Evolutionary conservation across 805 yeast species (phyloP).

Genomic region (Deakozyma indianensis): DNA sequence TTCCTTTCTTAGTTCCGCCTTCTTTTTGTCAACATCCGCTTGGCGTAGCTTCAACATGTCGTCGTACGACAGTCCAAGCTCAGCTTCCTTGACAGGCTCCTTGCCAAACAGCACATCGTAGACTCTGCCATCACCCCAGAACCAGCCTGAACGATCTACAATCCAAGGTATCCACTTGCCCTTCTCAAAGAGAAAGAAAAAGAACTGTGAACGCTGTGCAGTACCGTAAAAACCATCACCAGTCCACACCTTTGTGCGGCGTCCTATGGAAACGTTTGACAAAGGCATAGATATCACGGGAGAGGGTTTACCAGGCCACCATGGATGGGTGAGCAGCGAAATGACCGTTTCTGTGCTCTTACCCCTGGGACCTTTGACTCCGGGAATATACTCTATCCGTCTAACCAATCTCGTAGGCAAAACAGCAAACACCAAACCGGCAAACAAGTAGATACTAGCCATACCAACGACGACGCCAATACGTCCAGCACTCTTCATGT

Average conservation of each 20-base stretch:
- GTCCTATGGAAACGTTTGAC: slow-evolving; percentile 37
- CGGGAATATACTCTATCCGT: slow-evolving; percentile 63
- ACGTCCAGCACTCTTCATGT: slow-evolving; percentile 22
- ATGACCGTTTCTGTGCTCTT: slow-evolving; percentile 29
- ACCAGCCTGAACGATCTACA: slow-evolving; percentile 75
- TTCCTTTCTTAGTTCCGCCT: slow-evolving; percentile 35
- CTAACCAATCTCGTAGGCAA: slow-evolving; percentile 61
- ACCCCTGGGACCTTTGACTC: slow-evolving; percentile 5
- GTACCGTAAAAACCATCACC: slow-evolving; percentile 85
- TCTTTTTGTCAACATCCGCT: slow-evolving; percentile 33
- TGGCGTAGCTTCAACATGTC: slow-evolving; percentile 37
- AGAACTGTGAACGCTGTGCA: slow-evolving; percentile 56
- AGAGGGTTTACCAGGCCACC: slow-evolving; percentile 61
- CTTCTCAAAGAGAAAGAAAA: slow-evolving; percentile 54
- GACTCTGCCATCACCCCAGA: slow-evolving; percentile 86
- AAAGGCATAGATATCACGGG: slow-evolving; percentile 61
- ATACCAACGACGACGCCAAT: slow-evolving; percentile 24
- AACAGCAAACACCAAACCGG: slow-evolving; percentile 30
- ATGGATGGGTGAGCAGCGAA: slow-evolving; percentile 59
- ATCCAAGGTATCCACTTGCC: slow-evolving; percentile 49
- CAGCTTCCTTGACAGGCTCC: slow-evolving; percentile 63
- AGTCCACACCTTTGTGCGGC: slow-evolving; percentile 60
- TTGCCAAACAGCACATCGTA: slow-evolving; percentile 73
- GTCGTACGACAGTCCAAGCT: slow-evolving; percentile 51
- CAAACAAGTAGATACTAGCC: slow-evolving; percentile 24